Conservation (phyloP, 2,329 filamentous ascomycete species). For the Raffaelea ambrosiae region DNA sequence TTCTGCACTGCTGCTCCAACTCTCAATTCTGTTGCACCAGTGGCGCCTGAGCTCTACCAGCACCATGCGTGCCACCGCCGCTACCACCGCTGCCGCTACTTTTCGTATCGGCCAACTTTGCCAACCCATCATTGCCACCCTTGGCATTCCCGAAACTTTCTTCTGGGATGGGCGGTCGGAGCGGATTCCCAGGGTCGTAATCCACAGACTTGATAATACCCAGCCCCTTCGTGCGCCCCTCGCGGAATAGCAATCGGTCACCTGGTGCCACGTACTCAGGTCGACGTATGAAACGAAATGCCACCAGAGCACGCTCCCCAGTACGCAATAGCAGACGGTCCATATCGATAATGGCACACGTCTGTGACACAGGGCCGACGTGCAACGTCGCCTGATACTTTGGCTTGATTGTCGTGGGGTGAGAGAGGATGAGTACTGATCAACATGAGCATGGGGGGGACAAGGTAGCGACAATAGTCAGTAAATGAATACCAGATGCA, state of each 20-base stretch:
- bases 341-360: constrained; percentile 94
- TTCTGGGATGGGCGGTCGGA: constrained; percentile 17
- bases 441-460: too few relatives aligned
- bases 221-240: constrained; percentile 89
- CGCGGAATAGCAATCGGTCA: constrained; percentile 84
- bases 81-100: too few relatives aligned
- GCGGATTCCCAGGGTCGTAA: constrained; percentile 60
- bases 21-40: too few relatives aligned
- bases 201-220: constrained; percentile 89
- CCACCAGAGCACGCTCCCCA: constrained; percentile 86
- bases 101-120: too few relatives aligned
- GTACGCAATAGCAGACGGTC: constrained; percentile 93
- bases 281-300: constrained; percentile 88
- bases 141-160: too few relatives aligned
- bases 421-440: constrained; percentile 86
- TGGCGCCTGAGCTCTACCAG: too few relatives aligned
- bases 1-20: too few relatives aligned
- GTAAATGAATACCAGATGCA: too few relatives aligned
- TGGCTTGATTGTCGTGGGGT: constrained; percentile 93
- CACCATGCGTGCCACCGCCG: too few relatives aligned
- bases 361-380: constrained; percentile 89
- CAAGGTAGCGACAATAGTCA: too few relatives aligned
- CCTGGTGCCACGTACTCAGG: constrained; percentile 88
- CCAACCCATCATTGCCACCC: too few relatives aligned
- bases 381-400: constrained; percentile 98